Evolutionary conservation across 176 grass and related monocot species (phyloP), one percentile per base, ranked within the genome.

Genomic region (Triticum urartu): DNA sequence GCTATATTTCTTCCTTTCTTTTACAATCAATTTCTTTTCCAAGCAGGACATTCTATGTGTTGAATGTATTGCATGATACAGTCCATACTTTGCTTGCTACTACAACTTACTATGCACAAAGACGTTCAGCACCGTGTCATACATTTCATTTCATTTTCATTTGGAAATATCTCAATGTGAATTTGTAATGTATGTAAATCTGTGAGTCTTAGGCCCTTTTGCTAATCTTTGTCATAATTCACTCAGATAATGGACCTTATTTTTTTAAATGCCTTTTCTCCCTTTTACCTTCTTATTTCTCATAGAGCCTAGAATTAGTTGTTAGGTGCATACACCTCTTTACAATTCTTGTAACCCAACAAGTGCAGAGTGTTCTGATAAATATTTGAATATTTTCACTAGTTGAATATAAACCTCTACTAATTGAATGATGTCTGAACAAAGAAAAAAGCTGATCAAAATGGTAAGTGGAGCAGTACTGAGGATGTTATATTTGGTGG

Each of bases 121-220:
- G 35, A 73, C 60, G 35, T 61, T 58, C 50, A 39, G 11, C 35
- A 69, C 30, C 5, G 64, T 67, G 20, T 69, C 20, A 64, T 43
- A 63, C 14, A 45, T 80, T 64, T 80, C 14, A 64, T 80, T 65
- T 64, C 22, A 24, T 26, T 62, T 24, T 24, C n/a, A 40, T 39
- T 78, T 1, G 4, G 43, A 78, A 68, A 39, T 5, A 25, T 13
- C 17, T 15, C 17, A 56, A n/a, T 52, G 11, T 63, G 26, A 68
- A 54, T 56, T 15, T 86, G 38, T 81, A n/a, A 32, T 39, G 59
- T 74, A 42, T 74, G 52, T 78, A 69, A 26, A 79, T 78, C 28
- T 52, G 81, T 50, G 38, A 47, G 25, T 59, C 42, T 68, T 68
- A 68, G 20, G 14, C 45, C 28, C 56, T 36, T 48, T 14, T 32